Conservation (phyloP, 805 yeast genomes). For the Saccharomycopsis oosterbeekiorum region DNA sequence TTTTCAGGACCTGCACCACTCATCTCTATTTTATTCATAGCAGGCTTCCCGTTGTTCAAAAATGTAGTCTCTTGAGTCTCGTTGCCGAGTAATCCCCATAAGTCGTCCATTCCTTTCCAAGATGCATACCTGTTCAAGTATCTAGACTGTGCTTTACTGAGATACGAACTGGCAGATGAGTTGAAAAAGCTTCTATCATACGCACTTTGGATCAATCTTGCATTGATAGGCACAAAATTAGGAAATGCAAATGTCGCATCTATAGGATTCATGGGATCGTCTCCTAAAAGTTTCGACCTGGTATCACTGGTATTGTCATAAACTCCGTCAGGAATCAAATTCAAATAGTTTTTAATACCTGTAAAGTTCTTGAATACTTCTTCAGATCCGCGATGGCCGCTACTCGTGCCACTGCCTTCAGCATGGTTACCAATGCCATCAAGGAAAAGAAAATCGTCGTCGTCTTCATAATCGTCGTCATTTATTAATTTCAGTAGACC, state of each 20-base stretch:
- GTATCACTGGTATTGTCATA: conserved; percentile 3
- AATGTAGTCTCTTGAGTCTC: conserved; percentile 11
- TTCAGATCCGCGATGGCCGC: neutral
- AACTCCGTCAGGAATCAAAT: conserved; percentile 33
- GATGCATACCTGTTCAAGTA: conserved; percentile 19
- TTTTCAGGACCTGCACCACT: neutral
- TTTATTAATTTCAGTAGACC: neutral
- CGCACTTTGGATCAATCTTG: conserved; percentile 61
- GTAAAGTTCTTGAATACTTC: conserved; percentile 28
- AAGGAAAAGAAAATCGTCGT: conserved; percentile 2
- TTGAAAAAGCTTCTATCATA: conserved; percentile 45
- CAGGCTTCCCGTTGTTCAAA: conserved; percentile 20
- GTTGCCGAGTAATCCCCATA: conserved; percentile 29
- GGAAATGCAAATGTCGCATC: conserved; percentile 60
- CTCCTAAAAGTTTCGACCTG: conserved; percentile 23
- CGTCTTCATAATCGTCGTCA: neutral
- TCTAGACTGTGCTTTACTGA: conserved; percentile 20
- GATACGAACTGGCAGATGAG: conserved; percentile 19
- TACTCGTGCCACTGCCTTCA: neutral
- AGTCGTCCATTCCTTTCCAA: conserved; percentile 33
- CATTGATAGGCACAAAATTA: conserved; percentile 69
- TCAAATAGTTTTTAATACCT: conserved; percentile 32
- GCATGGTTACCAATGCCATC: conserved; percentile 8
- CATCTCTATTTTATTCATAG: conserved; percentile 11
- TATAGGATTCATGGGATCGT: conserved; percentile 32